Conservation (phyloP, 2,329 filamentous ascomycete genomes). For the Cladobotryum mycophilum region DNA sequence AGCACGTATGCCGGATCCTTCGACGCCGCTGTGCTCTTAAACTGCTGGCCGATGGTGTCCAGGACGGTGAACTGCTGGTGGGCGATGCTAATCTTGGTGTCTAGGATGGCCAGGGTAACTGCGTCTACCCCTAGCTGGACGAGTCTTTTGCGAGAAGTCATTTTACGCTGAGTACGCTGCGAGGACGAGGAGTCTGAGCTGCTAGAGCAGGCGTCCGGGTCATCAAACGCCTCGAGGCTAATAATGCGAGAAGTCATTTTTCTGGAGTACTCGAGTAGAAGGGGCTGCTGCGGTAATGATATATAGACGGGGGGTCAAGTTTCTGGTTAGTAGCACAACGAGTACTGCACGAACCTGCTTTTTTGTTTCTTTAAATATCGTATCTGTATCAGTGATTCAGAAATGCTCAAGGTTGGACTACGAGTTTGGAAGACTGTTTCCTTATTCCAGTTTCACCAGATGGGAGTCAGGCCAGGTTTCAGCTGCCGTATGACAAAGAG, state of each 20-base stretch:
- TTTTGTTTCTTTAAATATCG: neutral
- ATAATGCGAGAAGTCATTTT: neutral
- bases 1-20: neutral
- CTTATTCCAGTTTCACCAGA: no score
- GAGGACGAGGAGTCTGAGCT: neutral
- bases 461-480: no score
- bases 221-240: neutral
- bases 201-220: neutral
- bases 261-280: no score
- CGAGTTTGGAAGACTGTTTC: no score
- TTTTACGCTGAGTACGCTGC: neutral
- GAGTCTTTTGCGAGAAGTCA: neutral
- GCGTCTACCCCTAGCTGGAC: neutral
- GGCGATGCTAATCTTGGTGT: neutral
- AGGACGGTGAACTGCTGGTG: neutral
- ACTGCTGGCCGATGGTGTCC: neutral
- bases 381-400: neutral
- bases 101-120: neutral
- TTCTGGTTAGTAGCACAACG: no score
- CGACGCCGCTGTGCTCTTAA: neutral
- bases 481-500: no score
- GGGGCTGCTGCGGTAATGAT: no score
- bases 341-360: no score
- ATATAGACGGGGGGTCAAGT: no score
- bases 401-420: neutral